Conservation (phyloP, 148 eudicot species). For the Chenopodium formosanum region DNA sequence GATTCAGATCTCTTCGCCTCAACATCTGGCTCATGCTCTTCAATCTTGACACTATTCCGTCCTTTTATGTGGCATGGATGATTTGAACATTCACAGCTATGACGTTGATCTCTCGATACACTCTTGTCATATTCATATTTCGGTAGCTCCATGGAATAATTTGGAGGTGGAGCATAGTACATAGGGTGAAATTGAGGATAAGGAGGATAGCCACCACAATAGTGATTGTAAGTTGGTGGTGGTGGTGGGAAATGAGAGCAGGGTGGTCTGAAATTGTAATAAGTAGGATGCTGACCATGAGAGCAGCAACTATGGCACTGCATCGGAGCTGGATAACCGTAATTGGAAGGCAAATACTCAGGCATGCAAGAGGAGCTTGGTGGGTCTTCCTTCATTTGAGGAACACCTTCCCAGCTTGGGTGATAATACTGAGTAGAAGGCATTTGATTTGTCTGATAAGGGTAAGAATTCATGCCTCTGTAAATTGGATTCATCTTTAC, state of each 20-base stretch:
- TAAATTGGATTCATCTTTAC: conserved; percentile 32
- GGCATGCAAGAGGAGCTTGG: conserved; percentile 21
- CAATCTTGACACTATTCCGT: conserved; percentile 43
- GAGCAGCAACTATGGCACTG: conserved; percentile 48
- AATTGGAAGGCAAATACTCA: conserved; percentile 44
- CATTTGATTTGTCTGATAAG: conserved; percentile 35
- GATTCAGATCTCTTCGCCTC: conserved; percentile 32
- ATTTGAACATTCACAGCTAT: conserved; percentile 62
- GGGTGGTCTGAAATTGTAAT: conserved; percentile 41
- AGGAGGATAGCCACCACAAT: conserved; percentile 40
- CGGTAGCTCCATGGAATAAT: conserved; percentile 45
- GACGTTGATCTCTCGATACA: conserved; percentile 26
- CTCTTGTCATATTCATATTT: conserved; percentile 50
- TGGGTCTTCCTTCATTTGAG: conserved; percentile 34
- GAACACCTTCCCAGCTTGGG: conserved; percentile 34
- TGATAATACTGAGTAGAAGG: conserved; percentile 29
- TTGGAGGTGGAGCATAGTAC: conserved; percentile 47
- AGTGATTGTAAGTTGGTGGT: conserved; percentile 20
- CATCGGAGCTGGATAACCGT: conserved; percentile 35
- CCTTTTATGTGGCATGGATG: conserved; percentile 36
- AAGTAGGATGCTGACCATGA: conserved; percentile 36
- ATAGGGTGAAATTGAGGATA: conserved; percentile 38
- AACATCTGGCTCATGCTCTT: conserved; percentile 44
- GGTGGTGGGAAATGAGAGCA: conserved; percentile 45
- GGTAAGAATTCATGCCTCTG: conserved; percentile 32